These are phyloP conservation scores for Urochloa ruziziensis DNA, from an alignment of 176 grass and related monocot genomes.

Conservation along the genomic window DNA sequence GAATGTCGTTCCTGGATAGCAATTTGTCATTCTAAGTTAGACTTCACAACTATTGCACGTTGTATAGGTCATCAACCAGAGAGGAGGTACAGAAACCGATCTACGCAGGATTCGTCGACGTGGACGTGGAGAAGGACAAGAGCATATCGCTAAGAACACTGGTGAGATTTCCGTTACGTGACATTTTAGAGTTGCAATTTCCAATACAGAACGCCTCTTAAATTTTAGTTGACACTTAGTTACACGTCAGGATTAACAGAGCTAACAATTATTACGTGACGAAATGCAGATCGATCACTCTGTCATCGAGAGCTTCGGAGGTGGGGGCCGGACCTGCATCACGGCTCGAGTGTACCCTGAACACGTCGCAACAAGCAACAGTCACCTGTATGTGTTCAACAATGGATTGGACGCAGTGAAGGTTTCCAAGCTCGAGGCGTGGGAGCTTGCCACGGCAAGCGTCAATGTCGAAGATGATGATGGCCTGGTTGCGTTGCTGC, in stretches of 20 bases:
- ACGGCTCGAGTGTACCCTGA: conserved; percentile 70
- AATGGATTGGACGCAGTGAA: conserved; percentile 37
- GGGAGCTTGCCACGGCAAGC: conserved; percentile 52
- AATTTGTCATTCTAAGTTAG: background rate
- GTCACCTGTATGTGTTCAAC: conserved; percentile 58
- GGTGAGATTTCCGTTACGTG: conserved; percentile 27
- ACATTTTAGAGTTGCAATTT: background rate
- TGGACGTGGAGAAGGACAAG: conserved; percentile 51
- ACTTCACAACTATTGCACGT: background rate
- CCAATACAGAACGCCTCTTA: background rate
- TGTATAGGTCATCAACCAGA: conserved; percentile 46
- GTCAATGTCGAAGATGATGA: conserved; percentile 23
- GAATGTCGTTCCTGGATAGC: background rate
- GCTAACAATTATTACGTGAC: background rate
- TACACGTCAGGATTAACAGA: background rate
- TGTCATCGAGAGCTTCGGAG: conserved; percentile 69
- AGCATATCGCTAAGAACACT: conserved; percentile 66
- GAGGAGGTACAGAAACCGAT: conserved; percentile 36
- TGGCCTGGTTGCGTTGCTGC: background rate
- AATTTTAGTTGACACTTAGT: background rate
- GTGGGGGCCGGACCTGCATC: conserved; percentile 53
- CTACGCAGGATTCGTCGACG: conserved; percentile 52
- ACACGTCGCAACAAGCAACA: conserved; percentile 14
- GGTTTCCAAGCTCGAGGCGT: conserved; percentile 53
- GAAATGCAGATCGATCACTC: conserved; percentile 64